A percentile compares a stretch with the other conserved stretches of the same genome.
Conservation (phyloP, 345 rosid genomes). For the Pistacia integerrima region DNA sequence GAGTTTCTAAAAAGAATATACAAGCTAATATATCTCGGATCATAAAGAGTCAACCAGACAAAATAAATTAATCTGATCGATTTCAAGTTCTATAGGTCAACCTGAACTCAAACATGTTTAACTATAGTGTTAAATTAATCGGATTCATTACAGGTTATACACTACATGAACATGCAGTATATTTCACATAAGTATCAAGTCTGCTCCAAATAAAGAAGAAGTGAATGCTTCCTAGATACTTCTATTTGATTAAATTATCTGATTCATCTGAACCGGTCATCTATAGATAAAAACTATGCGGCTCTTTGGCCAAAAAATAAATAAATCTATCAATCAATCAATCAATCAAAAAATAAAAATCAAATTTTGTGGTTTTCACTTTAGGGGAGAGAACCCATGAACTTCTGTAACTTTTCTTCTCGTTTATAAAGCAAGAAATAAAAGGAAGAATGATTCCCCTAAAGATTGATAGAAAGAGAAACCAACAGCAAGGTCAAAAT, state of each 20-base stretch:
- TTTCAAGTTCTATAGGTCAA: background rate
- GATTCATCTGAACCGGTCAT: background rate
- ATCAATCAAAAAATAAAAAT: no score
- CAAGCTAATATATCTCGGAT: background rate
- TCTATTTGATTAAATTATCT: no score
- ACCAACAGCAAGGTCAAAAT: background rate
- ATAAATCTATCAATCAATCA: no score
- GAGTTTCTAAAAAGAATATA: background rate
- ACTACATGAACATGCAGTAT: no score
- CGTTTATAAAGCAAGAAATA: background rate
- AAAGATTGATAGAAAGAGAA: background rate
- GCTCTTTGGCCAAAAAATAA: background rate
- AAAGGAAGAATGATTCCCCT: background rate
- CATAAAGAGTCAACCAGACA: background rate
- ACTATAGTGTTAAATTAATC: background rate
- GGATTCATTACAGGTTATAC: background rate
- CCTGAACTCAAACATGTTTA: background rate
- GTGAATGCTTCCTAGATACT: no score
- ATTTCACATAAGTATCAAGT: no score
- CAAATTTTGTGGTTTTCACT: background rate
- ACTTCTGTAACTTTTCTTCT: background rate
- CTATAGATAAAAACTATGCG: background rate
- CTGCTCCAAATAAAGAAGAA: no score
- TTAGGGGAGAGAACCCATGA: background rate
- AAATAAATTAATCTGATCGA: background rate